Base-by-base conservation (phyloP, 179 eudicot species). In the Silene vulgaris region DNA sequence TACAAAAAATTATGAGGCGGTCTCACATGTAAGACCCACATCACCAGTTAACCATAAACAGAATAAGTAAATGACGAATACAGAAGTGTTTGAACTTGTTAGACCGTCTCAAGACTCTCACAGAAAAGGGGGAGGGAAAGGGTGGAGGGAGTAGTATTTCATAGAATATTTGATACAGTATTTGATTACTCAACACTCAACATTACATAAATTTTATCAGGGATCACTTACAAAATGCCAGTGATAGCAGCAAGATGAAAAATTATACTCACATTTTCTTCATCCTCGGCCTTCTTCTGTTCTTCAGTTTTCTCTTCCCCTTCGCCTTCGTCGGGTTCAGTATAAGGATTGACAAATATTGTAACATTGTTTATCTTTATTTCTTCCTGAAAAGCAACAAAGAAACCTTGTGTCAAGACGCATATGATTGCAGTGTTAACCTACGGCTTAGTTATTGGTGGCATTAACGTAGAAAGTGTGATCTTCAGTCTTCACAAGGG, bases 291-390 rank as follows among this genome's bases (percentile, higher is more conserved):
- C 14, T 83, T 85, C 74, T 82, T 82, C 61, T 88, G 88, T 59
- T 88, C 91, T 64, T 80, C 80, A 61, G 75, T 59, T 84, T 90
- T 91, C 81, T 83, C 88, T n/a, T 90, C 80, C 80, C 84, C 87
- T 16, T 89, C 91, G 52, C 89, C 97, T 80, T 92, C 97, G 72
- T 92, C 99, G 37, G 87, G 88, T 78, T 95, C 97, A 11, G 89
- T 74, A 74, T 95, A 95, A 26, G 99, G 99, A 78, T 95, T 93
- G 78, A 90, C 91, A 74, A 87, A 95, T 26, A 90, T 83, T n/a
- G 91, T 83, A 5, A 87, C 91, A 13, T 86, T 81, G 32, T 81
- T 93, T 73, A 92, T 95, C 86, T 92, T 95, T 74, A 95, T 93
- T 74, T 92, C 99, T 87, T 92, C 97, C 99, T 92, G 91, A 75